Evolutionary conservation across 768 basidiomycete species (phyloP).

Genomic region (Amanita polypyramis): DNA sequence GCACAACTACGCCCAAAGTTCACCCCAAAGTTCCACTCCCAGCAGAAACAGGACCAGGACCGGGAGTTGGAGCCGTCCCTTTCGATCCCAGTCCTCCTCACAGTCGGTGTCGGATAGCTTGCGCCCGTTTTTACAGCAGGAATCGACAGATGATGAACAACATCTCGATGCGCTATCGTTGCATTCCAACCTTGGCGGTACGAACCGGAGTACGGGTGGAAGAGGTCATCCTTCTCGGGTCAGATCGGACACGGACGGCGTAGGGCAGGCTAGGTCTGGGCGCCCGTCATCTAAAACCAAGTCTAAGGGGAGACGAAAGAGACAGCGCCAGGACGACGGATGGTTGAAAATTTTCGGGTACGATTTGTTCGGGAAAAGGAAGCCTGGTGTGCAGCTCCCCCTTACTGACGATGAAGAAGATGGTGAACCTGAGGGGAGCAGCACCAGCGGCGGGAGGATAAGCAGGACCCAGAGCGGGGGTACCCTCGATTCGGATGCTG

Average conservation of each 20-base stretch:
- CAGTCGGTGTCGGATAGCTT: neutral
- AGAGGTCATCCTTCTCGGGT: neutral
- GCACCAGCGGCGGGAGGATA: neutral
- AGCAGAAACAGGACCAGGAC: too few relatives aligned
- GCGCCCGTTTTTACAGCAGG: neutral
- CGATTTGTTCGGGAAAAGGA: neutral
- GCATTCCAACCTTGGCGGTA: neutral
- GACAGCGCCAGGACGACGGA: neutral
- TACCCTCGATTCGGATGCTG: slow-evolving; percentile 6
- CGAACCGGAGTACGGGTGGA: neutral
- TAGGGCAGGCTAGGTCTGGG: neutral
- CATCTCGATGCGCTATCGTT: slow-evolving; percentile 1
- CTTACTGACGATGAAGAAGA: slow-evolving; percentile 6
- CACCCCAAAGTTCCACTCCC: neutral
- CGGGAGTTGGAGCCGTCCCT: neutral
- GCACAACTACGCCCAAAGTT: neutral
- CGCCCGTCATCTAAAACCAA: neutral
- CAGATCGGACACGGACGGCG: neutral
- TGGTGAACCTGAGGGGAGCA: neutral
- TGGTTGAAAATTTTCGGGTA: neutral
- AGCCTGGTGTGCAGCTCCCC: slow-evolving; percentile 3
- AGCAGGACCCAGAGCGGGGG: neutral
- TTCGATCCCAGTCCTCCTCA: neutral
- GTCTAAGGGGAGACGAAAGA: neutral
- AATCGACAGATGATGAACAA: neutral